Conservation (phyloP, 2,329 filamentous ascomycete genomes). For the Xylaria arbuscula region DNA sequence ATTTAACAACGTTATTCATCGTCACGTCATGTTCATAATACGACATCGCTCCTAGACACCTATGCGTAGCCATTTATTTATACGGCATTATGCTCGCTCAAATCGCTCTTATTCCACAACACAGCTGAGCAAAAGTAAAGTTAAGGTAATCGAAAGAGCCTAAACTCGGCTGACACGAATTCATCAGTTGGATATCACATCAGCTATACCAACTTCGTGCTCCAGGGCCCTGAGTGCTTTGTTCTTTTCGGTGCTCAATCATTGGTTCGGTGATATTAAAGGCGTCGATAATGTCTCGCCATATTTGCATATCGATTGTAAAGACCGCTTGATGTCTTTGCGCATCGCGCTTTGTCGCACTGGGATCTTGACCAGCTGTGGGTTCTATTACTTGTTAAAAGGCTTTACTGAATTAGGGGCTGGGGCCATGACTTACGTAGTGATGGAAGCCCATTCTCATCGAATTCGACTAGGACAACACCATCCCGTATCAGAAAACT, state of each 20-base stretch:
- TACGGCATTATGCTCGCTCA: conserved; percentile 14
- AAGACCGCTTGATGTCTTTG: conserved; percentile 87
- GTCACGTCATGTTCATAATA: conserved; percentile 12
- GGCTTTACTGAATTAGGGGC: background rate
- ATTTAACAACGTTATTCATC: conserved; percentile 15
- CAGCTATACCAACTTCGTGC: conserved; percentile 75
- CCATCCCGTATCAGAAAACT: conserved; percentile 94
- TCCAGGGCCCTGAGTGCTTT: conserved; percentile 62
- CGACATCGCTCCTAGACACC: conserved; percentile 21
- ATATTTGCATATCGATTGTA: conserved; percentile 85
- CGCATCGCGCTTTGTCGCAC: conserved; percentile 61
- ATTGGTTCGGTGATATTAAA: conserved; percentile 83
- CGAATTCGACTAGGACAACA: conserved; percentile 76
- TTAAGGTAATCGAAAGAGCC: background rate
- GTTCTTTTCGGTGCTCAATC: conserved; percentile 82
- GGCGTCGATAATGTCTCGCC: conserved; percentile 79
- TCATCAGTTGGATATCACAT: conserved; percentile 3
- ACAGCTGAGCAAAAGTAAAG: background rate
- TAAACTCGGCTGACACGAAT: background rate
- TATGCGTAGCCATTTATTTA: conserved; percentile 24
- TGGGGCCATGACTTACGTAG: conserved; percentile 71
- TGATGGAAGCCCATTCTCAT: conserved; percentile 79
- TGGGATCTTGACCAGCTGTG: conserved; percentile 53
- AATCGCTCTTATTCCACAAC: background rate
- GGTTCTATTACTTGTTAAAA: conserved; percentile 53